Evolutionary conservation across 2,329 filamentous ascomycete genomes (phyloP).

Genomic region (Trichoderma sp.): DNA sequence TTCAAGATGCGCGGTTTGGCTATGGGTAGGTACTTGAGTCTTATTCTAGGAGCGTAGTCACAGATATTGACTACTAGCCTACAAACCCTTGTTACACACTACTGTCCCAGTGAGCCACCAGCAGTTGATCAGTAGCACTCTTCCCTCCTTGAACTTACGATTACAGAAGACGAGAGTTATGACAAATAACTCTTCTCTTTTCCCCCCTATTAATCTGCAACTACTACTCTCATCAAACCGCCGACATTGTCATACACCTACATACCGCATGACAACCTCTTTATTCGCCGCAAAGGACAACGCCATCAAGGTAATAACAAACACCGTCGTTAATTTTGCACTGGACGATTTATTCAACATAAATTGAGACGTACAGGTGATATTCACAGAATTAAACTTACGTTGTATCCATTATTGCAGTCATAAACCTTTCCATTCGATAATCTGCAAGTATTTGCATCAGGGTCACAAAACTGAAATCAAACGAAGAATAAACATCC

Average conservation of each 20-base stretch:
- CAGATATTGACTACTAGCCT: not conserved
- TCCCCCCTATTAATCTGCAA: not conserved
- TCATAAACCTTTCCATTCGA: too few relatives aligned
- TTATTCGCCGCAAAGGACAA: not conserved
- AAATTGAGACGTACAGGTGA: not conserved
- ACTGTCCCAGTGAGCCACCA: not conserved
- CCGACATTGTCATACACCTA: not conserved
- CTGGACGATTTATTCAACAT: not conserved
- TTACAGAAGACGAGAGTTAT: not conserved
- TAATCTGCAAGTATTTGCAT: too few relatives aligned
- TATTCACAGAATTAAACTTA: not conserved
- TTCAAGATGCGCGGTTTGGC: not conserved
- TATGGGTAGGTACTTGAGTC: not conserved
- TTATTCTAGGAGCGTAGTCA: not conserved
- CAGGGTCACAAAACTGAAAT: too few relatives aligned
- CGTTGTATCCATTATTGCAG: not conserved
- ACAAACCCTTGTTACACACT: not conserved
- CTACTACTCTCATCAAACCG: not conserved
- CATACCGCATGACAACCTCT: not conserved
- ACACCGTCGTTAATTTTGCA: not conserved
- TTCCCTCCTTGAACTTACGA: not conserved
- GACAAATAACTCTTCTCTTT: not conserved
- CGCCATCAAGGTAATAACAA: not conserved
- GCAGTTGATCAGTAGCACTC: not conserved
- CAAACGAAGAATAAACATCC: too few relatives aligned